A percentile compares a stretch with the other conserved stretches of the same genome.
Conservation (phyloP, 1,284 basidiomycete species). For the Sphagnurus paluster region DNA sequence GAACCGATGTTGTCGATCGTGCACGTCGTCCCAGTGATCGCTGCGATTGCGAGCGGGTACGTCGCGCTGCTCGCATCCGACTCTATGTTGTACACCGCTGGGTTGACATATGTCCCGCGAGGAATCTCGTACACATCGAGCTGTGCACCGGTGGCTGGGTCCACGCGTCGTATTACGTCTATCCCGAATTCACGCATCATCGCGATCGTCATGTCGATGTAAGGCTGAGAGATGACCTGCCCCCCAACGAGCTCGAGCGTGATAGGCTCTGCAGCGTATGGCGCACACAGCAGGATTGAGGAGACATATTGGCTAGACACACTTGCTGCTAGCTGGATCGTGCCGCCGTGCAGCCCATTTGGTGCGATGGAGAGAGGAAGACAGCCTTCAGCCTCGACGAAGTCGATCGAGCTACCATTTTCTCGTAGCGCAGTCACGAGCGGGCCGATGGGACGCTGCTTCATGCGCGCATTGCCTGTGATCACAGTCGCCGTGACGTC, state of each 20-base stretch:
- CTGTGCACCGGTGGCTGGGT: constrained; percentile 58
- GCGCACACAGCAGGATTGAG: constrained; percentile 93
- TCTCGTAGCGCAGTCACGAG: constrained; percentile 89
- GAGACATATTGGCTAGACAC: constrained; percentile 99
- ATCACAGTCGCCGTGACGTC: constrained; percentile 67
- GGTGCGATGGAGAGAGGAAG: constrained; percentile 87
- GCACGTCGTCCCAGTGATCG: constrained; percentile 93
- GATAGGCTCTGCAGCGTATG: constrained; percentile 84
- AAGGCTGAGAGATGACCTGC: constrained; percentile 96
- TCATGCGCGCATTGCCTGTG: constrained; percentile 98
- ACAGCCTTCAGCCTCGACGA: constrained; percentile 80
- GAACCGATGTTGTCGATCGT: constrained; percentile 93
- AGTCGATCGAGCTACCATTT: constrained; percentile 83
- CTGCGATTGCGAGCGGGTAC: constrained; percentile 95
- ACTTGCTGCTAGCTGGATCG: constrained; percentile 87
- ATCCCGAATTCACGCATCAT: constrained; percentile 98
- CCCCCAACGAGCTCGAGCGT: constrained; percentile 90
- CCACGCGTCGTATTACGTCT: constrained; percentile 70
- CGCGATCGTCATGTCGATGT: constrained; percentile 99
- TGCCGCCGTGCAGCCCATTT: constrained; percentile 83
- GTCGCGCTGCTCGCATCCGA: constrained; percentile 96
- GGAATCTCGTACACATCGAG: constrained; percentile 91
- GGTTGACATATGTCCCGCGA: constrained; percentile 78
- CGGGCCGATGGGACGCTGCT: constrained; percentile 93
- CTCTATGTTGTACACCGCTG: constrained; percentile 87